phyloP scores from a whole-genome alignment of 495 filamentous ascomycete species.

The Apodospora peruviana region DNA sequence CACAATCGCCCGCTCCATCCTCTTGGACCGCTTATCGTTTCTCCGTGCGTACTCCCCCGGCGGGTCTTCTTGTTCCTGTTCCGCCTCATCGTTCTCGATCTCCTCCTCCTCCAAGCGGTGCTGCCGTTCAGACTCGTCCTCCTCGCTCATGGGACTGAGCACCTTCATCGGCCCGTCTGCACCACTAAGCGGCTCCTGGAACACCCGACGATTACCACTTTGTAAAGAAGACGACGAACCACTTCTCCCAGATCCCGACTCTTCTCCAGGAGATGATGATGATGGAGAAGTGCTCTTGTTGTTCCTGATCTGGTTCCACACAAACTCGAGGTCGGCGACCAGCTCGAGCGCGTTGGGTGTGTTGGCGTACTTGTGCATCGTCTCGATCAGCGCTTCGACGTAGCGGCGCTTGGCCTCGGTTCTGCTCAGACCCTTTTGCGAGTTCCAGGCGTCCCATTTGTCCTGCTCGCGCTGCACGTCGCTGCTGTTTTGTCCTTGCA shows the following conservation, averaged over 20 bases:
- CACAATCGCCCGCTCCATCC: constrained; percentile 82
- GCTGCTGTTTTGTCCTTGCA: constrained; percentile 23
- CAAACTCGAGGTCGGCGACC: constrained; percentile 92
- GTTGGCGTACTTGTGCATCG: constrained; percentile 90
- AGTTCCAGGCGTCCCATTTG: constrained; percentile 89
- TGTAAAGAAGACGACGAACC: constrained; percentile 2
- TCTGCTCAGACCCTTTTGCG: constrained; percentile 68
- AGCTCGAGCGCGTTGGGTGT: constrained; percentile 82
- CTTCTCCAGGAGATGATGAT: no score
- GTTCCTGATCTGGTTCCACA: constrained; percentile 95
- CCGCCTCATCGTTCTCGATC: constrained; percentile 35
- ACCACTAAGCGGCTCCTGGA: constrained; percentile 40
- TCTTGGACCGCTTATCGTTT: constrained; percentile 64
- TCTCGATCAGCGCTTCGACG: constrained; percentile 87
- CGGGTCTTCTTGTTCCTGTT: constrained; percentile 37
- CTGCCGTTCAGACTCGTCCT: constrained; percentile 62
- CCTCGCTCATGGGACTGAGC: constrained; percentile 74
- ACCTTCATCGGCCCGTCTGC: constrained; percentile 57
- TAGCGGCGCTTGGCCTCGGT: constrained; percentile 95
- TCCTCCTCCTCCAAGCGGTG: constrained; percentile 34
- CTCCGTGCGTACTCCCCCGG: constrained; percentile 33
- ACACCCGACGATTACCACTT: constrained; percentile 22
- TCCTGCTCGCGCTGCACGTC: constrained; percentile 52
- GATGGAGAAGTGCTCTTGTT: constrained; percentile 61
- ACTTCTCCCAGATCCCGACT: constrained; percentile 43